These are phyloP conservation scores for Paramecium primaurelia DNA, from an alignment of 73 alveolate genomes.

Conservation along the genomic window DNA sequence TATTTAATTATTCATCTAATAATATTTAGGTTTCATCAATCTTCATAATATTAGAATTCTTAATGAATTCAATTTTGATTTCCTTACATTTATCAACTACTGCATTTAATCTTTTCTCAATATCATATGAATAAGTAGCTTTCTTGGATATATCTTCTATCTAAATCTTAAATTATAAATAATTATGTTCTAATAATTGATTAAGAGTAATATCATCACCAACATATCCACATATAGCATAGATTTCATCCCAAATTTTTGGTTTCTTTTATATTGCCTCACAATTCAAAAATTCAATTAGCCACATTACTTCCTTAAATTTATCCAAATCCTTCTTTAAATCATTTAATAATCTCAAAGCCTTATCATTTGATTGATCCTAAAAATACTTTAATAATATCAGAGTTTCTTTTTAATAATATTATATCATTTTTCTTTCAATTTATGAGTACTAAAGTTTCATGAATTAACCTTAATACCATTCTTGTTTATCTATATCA, in stretches of 20 bases:
- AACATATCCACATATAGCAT: slow-evolving; percentile 64
- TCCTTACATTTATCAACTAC: slow-evolving; percentile 72
- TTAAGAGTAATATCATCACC: slow-evolving; percentile 82
- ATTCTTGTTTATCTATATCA: slow-evolving; percentile 62
- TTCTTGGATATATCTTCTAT: slow-evolving; percentile 88
- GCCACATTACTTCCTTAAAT: slow-evolving; percentile 84
- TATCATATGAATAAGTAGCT: slow-evolving; percentile 79
- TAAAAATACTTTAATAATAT: slow-evolving; percentile 66
- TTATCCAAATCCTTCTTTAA: slow-evolving; percentile 85
- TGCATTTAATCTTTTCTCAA: slow-evolving; percentile 72
- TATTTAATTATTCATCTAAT: slow-evolving; percentile 80
- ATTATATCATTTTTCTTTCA: slow-evolving; percentile 64
- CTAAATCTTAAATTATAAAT: slow-evolving; percentile 76
- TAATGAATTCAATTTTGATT: slow-evolving; percentile 68
- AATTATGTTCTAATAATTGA: slow-evolving; percentile 75
- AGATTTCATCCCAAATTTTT: slow-evolving; percentile 87
- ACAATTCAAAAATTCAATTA: slow-evolving; percentile 87
- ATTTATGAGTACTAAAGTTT: slow-evolving; percentile 66
- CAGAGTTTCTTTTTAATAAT: slow-evolving; percentile 67
- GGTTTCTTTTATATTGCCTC: slow-evolving; percentile 85
- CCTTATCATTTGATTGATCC: slow-evolving; percentile 78
- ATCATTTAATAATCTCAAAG: slow-evolving; percentile 81
- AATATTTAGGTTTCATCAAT: slow-evolving; percentile 77
- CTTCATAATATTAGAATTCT: slow-evolving; percentile 72
- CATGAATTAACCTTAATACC: slow-evolving; percentile 66